Evolutionary conservation across 495 filamentous ascomycete species (phyloP).

Genomic region (Cercophora samala): DNA sequence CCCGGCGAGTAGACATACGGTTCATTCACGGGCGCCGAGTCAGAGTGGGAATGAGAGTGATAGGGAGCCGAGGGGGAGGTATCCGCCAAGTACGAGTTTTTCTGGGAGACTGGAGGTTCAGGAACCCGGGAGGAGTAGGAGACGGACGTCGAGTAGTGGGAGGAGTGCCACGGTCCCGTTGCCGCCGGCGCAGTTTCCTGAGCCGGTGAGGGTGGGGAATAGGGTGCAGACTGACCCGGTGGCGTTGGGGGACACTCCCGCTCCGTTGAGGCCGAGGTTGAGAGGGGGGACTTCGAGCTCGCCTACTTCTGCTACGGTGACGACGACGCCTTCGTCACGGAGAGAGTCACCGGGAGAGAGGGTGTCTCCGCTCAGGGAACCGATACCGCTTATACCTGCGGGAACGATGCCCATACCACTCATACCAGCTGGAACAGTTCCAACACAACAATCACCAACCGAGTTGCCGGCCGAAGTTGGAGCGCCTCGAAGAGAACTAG

Average conservation of each 20-base stretch:
- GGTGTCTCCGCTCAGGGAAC: not conserved
- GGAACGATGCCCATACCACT: not conserved
- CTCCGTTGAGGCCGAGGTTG: conserved; percentile 42
- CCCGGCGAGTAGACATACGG: conserved; percentile 40
- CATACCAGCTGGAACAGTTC: not conserved
- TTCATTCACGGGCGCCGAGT: conserved; percentile 41
- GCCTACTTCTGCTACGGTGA: conserved; percentile 22
- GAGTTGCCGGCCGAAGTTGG: not conserved
- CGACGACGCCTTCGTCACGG: conserved; percentile 9
- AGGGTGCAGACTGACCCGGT: conserved; percentile 60
- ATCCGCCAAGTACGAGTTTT: conserved; percentile 41
- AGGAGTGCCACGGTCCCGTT: not conserved
- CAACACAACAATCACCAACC: conserved; percentile 4
- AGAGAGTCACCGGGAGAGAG: conserved; percentile 15
- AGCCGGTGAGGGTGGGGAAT: conserved; percentile 31
- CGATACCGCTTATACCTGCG: not conserved
- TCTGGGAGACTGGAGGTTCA: conserved; percentile 44
- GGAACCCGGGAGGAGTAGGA: conserved; percentile 25
- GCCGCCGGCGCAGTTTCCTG: not conserved
- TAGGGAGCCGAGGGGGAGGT: conserved; percentile 38
- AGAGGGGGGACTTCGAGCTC: conserved; percentile 41
- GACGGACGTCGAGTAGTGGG: not conserved
- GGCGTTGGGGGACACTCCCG: conserved; percentile 23
- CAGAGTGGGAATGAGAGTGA: conserved; percentile 25
- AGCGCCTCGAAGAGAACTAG: not conserved